Conservation (phyloP, 2,329 filamentous ascomycete species). For the Raffaelea arxii region DNA sequence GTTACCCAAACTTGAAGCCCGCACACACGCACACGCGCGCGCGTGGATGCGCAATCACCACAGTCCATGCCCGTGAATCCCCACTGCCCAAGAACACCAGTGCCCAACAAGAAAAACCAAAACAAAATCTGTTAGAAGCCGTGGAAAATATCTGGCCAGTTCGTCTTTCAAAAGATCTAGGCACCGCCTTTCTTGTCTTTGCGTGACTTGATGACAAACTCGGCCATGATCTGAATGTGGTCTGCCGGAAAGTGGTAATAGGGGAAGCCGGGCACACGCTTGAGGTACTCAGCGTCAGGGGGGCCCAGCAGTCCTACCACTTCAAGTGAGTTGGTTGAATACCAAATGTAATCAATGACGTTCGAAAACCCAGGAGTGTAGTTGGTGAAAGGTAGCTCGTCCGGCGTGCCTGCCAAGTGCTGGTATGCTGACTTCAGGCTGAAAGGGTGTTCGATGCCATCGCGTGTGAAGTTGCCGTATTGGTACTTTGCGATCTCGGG, state of each 20-base stretch:
- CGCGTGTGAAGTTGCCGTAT: conserved; percentile 86
- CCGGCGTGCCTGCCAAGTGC: conserved; percentile 68
- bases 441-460: conserved; percentile 92
- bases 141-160: background rate
- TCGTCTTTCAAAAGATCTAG: background rate
- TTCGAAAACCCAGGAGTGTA: conserved; percentile 91
- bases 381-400: conserved; percentile 88
- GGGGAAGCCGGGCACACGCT: conserved; percentile 81
- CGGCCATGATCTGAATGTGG: conserved; percentile 79
- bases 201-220: conserved; percentile 80
- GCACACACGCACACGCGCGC: no score
- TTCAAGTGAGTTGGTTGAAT: conserved; percentile 80
- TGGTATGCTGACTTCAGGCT: conserved; percentile 85
- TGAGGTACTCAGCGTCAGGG: conserved; percentile 76
- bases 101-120: conserved; percentile 5
- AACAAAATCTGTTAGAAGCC: conserved; percentile 2
- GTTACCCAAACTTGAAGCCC: background rate
- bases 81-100: conserved; percentile 5
- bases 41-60: no score
- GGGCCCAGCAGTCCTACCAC: conserved; percentile 77
- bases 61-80: no score
- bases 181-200: conserved; percentile 60
- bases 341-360: conserved; percentile 97
- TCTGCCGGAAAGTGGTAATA: conserved; percentile 93
- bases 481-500: conserved; percentile 69